Percentiles rank a stretch among this genome's conserved stretches.
phyloP scores from a whole-genome alignment of 805 yeast genomes.

The Diddensiella transvaalensis region DNA sequence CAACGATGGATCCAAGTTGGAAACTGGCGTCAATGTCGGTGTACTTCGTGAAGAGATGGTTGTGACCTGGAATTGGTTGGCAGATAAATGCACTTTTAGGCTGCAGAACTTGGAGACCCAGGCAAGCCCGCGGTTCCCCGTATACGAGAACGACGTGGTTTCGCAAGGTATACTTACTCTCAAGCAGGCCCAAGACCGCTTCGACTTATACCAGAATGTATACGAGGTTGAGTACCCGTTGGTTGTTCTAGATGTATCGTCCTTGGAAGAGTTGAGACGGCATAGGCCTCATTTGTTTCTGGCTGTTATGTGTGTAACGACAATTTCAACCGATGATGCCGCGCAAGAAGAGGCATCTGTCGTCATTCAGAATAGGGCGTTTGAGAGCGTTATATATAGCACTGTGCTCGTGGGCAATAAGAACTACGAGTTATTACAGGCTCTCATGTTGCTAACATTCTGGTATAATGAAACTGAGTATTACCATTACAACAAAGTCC shows the following conservation, averaged over 20 bases:
- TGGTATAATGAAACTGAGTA: conserved; percentile 88
- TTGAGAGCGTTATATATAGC: conserved; percentile 42
- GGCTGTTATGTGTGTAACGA: conserved; percentile 60
- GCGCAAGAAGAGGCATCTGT: conserved; percentile 10
- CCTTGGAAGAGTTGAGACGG: conserved; percentile 47
- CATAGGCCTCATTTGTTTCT: conserved; percentile 60
- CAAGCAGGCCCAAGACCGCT: conserved; percentile 56
- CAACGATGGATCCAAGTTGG: conserved; percentile 2
- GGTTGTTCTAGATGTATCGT: conserved; percentile 43
- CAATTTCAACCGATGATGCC: conserved; percentile 31
- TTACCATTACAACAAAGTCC: conserved; percentile 74
- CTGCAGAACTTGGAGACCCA: conserved; percentile 12
- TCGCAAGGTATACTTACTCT: conserved; percentile 52
- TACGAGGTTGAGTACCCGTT: conserved; percentile 55
- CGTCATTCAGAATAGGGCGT: conserved; percentile 29
- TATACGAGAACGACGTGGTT: conserved; percentile 38
- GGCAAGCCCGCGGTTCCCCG: conserved; percentile 13
- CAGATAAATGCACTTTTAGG: conserved; percentile 13
- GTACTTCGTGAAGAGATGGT: conserved; percentile 19
- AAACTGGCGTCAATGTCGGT: conserved; percentile 18
- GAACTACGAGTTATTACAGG: conserved; percentile 61
- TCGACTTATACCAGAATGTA: conserved; percentile 46
- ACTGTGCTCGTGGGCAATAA: conserved; percentile 68
- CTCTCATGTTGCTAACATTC: conserved; percentile 55
- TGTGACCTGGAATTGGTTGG: conserved; percentile 18